A percentile compares a stretch with the other conserved stretches of the same genome.
These are phyloP conservation scores for Leucogyrophana mollusca DNA, from an alignment of 768 basidiomycete species.

Conservation along the genomic window DNA sequence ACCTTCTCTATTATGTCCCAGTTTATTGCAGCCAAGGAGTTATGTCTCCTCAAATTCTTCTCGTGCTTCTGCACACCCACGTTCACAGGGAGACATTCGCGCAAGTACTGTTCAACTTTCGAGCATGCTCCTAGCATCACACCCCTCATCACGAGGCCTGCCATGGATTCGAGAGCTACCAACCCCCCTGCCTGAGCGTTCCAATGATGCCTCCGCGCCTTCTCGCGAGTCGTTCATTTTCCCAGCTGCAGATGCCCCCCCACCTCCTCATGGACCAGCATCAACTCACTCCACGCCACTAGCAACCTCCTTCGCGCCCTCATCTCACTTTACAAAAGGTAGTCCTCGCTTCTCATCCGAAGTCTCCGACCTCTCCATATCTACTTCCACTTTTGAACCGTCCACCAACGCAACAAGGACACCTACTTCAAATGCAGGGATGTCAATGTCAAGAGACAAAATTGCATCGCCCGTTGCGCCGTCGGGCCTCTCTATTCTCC, in stretches of 20 bases:
- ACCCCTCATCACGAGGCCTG: conserved; percentile 6
- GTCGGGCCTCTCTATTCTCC: conserved; percentile 36
- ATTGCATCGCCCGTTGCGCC: conserved; percentile 16
- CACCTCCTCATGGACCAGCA: conserved; percentile 8
- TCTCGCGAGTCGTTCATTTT: conserved; percentile 40
- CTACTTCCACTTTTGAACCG: conserved; percentile 28
- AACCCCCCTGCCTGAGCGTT: conserved; percentile 3
- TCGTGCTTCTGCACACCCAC: conserved; percentile 30
- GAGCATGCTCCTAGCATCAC: conserved; percentile 40
- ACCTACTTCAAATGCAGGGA: conserved; percentile 3
- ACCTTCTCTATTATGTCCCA: conserved; percentile 23
- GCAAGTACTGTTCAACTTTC: conserved; percentile 67
- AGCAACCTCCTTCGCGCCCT: conserved; percentile 23
- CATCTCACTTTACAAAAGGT: conserved; percentile 19
- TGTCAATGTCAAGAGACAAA: conserved; percentile 23
- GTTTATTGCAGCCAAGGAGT: conserved; percentile 57
- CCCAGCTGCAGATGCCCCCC: conserved; percentile 23
- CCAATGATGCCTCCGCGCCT: conserved; percentile 1
- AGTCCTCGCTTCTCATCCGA: conserved; percentile 23
- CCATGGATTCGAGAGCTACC: neutral
- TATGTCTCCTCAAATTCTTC: conserved; percentile 33
- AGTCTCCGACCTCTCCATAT: conserved; percentile 20
- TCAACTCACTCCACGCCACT: conserved; percentile 7
- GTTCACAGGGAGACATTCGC: conserved; percentile 65
- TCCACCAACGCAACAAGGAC: conserved; percentile 1